Percentiles rank a stretch among this genome's conserved stretches.
Evolutionary conservation across 2,329 filamentous ascomycete species (phyloP).

Genomic region (Cladorrhinum sp.): DNA sequence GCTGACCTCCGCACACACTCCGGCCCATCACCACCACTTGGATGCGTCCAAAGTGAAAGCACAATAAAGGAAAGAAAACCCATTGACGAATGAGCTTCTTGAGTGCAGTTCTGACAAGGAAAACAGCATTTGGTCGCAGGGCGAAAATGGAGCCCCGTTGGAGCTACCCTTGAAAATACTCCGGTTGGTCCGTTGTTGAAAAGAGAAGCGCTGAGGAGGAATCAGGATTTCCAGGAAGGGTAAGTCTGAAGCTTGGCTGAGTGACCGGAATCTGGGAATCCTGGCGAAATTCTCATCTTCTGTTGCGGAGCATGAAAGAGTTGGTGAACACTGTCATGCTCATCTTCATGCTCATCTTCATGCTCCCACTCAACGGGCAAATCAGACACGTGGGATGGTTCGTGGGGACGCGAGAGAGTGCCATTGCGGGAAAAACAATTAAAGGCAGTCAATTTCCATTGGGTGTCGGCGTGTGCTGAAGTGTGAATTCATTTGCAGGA

Average conservation of each 20-base stretch:
- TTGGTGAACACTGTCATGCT: not conserved
- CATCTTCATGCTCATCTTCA: conserved; percentile 2
- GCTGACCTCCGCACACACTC: not conserved
- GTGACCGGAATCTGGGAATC: not conserved
- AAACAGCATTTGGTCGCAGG: not conserved
- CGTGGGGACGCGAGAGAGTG: conserved; percentile 10
- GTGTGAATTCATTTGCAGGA: conserved; percentile 24
- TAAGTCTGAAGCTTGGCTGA: not conserved
- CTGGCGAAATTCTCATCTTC: not conserved
- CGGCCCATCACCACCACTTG: not conserved
- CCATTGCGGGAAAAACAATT: conserved; percentile 9
- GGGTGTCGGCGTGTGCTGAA: conserved; percentile 19
- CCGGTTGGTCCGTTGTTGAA: not conserved
- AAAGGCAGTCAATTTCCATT: conserved; percentile 16
- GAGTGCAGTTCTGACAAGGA: not conserved
- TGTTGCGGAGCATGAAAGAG: not conserved
- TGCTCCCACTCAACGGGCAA: conserved; percentile 15
- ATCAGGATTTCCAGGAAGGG: not conserved
- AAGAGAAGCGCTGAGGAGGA: not conserved
- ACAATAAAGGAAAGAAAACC: not conserved
- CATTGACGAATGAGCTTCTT: not conserved
- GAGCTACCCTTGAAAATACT: not conserved
- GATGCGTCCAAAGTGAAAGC: not conserved
- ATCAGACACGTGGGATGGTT: conserved; percentile 1
- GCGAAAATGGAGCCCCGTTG: not conserved